These are phyloP conservation scores for Trametes sanguinea DNA, from an alignment of 768 basidiomycete genomes.

Conservation along the genomic window DNA sequence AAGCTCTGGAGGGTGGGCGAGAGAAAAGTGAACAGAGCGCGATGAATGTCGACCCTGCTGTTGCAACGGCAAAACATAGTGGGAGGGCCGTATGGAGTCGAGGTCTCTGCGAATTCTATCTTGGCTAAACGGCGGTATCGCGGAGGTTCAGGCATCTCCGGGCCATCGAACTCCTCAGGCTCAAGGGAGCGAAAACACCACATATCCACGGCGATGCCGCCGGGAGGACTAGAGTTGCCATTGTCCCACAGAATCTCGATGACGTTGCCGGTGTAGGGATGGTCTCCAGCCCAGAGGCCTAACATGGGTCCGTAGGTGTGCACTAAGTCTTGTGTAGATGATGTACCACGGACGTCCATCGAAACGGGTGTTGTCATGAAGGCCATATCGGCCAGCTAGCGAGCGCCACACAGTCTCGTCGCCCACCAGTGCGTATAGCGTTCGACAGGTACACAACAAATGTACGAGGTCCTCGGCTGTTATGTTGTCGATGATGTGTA, in stretches of 20 bases:
- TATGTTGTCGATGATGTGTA: conserved; percentile 10
- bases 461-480: conserved; percentile 9
- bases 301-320: conserved; percentile 23
- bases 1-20: conserved; percentile 14
- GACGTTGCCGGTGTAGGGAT: conserved; percentile 23
- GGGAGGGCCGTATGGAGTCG: neutral
- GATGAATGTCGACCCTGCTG: neutral
- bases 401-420: conserved; percentile 22
- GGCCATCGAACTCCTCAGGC: conserved; percentile 19
- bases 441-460: conserved; percentile 20
- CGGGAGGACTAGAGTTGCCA: neutral
- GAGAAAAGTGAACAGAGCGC: conserved; percentile 1
- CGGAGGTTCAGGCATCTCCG: conserved; percentile 17
- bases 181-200: conserved; percentile 19
- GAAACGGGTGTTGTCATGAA: conserved; percentile 14
- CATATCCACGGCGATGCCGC: conserved; percentile 18
- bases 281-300: conserved; percentile 25
- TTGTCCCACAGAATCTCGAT: conserved; percentile 16
- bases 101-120: conserved; percentile 14
- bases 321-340: conserved; percentile 19
- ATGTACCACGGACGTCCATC: conserved; percentile 22
- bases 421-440: neutral
- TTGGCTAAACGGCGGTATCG: neutral
- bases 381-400: conserved; percentile 12
- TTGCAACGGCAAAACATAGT: neutral